Evolutionary conservation across 306 rosid species (phyloP).

Genomic region (Rosa persica): DNA sequence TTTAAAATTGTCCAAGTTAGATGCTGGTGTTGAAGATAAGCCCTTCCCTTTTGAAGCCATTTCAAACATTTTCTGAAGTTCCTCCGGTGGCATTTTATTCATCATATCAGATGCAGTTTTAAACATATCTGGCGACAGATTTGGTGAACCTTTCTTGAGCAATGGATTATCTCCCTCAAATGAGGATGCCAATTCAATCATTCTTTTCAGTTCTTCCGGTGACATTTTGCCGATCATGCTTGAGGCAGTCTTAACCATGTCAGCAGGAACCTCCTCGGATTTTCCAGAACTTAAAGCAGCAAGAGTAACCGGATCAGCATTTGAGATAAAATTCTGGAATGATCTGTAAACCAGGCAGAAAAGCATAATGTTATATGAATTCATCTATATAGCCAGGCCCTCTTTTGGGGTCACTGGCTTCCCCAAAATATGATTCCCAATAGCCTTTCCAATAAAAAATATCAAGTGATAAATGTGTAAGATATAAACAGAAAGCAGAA

Average conservation of each 20-base stretch:
- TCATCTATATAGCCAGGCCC: not conserved
- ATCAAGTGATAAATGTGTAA: not conserved
- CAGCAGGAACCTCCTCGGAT: conserved; percentile 62
- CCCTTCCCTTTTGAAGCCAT: conserved; percentile 65
- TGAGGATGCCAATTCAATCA: conserved; percentile 84
- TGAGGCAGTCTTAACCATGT: conserved; percentile 80
- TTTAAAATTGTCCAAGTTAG: conserved; percentile 38
- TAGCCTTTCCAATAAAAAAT: not conserved
- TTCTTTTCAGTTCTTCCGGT: conserved; percentile 73
- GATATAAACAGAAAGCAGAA: not conserved
- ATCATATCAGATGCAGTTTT: conserved; percentile 83
- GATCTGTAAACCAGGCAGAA: conserved; percentile 48
- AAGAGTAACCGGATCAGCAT: conserved; percentile 62
- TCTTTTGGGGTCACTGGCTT: not conserved
- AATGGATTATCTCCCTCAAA: conserved; percentile 54
- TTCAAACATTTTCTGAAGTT: conserved; percentile 86
- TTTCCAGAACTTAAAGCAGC: conserved; percentile 68
- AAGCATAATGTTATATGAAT: conserved; percentile 8
- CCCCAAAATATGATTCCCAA: not conserved
- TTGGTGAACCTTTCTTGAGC: conserved; percentile 49
- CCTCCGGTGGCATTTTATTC: conserved; percentile 76
- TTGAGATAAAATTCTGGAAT: conserved; percentile 77
- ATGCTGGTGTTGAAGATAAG: conserved; percentile 39
- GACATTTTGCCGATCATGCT: conserved; percentile 83
- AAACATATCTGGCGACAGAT: conserved; percentile 79